phyloP scores from a whole-genome alignment of 176 grass and related monocot species.

The Oryza glumipatula region DNA sequence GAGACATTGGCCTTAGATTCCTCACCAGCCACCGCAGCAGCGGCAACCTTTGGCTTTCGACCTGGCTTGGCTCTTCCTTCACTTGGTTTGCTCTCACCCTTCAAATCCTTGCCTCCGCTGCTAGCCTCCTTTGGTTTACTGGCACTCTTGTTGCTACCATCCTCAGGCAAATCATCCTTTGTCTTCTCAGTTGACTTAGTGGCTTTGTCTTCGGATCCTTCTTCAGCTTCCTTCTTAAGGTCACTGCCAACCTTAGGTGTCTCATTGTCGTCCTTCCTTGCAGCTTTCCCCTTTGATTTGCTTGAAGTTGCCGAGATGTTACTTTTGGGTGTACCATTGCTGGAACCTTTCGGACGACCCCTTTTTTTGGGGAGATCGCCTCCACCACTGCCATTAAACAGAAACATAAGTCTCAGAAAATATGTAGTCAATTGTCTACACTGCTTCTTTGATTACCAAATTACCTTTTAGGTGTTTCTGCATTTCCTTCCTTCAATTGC shows the following conservation, averaged over 20 bases:
- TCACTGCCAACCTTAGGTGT: constrained; percentile 37
- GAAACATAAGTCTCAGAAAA: constrained; percentile 33
- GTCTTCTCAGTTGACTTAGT: constrained; percentile 31
- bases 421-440: not conserved
- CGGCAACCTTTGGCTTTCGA: constrained; percentile 45
- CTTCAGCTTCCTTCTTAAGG: constrained; percentile 45
- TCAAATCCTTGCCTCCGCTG: constrained; percentile 41
- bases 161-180: constrained; percentile 37
- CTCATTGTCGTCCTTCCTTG: constrained; percentile 39
- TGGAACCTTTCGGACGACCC: constrained; percentile 65
- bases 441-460: not conserved
- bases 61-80: constrained; percentile 51
- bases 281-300: constrained; percentile 51
- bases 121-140: constrained; percentile 48
- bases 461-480: constrained; percentile 66
- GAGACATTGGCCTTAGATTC: constrained; percentile 6
- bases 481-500: constrained; percentile 42
- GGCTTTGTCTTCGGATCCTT: constrained; percentile 35
- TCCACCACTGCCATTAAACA: constrained; percentile 41
- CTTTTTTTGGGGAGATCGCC: constrained; percentile 56
- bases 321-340: constrained; percentile 37
- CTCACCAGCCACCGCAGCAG: not conserved
- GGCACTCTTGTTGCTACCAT: constrained; percentile 37
- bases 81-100: constrained; percentile 45
- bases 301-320: constrained; percentile 42